Evolutionary conservation across 768 basidiomycete genomes (phyloP).

Genomic region (Serendipita sp.): DNA sequence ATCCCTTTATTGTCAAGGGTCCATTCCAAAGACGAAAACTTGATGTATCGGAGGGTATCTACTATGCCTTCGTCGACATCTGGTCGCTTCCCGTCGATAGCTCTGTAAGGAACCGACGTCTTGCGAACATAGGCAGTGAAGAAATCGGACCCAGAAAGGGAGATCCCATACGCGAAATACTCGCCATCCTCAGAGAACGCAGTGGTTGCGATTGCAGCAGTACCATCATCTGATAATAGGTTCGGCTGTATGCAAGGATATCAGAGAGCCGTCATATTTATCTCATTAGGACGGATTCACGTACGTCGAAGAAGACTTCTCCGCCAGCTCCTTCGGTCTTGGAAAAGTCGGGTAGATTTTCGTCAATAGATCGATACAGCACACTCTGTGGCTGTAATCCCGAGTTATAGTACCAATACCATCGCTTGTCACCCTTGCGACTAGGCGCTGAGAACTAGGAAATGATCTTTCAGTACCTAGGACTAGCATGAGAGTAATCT

Average conservation of each 20-base stretch:
- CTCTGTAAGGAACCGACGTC: conserved; percentile 40
- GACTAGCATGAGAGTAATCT: not conserved
- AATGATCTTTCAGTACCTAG: not conserved
- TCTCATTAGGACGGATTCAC: conserved; percentile 13
- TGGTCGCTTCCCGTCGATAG: conserved; percentile 20
- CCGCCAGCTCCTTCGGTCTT: conserved; percentile 28
- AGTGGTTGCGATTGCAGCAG: conserved; percentile 40
- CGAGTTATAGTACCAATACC: conserved; percentile 72
- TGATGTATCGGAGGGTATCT: conserved; percentile 60
- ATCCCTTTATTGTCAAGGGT: conserved; percentile 57
- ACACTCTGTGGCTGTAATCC: conserved; percentile 62
- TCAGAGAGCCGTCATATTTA: not conserved
- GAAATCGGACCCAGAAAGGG: conserved; percentile 60
- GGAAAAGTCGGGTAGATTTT: conserved; percentile 37
- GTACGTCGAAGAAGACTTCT: conserved; percentile 68
- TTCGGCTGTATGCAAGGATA: conserved; percentile 36
- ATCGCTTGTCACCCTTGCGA: conserved; percentile 47
- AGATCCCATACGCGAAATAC: conserved; percentile 64
- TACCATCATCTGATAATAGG: conserved; percentile 54
- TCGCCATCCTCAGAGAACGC: conserved; percentile 51
- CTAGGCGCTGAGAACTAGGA: conserved; percentile 46
- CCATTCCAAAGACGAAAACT: conserved; percentile 61
- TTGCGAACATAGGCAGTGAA: conserved; percentile 51
- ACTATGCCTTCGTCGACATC: conserved; percentile 30
- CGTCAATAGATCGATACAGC: conserved; percentile 42